Percentiles rank a stretch among this genome's conserved stretches.
phyloP scores from a whole-genome alignment of 495 filamentous ascomycete genomes.

The Penicillium salamii region DNA sequence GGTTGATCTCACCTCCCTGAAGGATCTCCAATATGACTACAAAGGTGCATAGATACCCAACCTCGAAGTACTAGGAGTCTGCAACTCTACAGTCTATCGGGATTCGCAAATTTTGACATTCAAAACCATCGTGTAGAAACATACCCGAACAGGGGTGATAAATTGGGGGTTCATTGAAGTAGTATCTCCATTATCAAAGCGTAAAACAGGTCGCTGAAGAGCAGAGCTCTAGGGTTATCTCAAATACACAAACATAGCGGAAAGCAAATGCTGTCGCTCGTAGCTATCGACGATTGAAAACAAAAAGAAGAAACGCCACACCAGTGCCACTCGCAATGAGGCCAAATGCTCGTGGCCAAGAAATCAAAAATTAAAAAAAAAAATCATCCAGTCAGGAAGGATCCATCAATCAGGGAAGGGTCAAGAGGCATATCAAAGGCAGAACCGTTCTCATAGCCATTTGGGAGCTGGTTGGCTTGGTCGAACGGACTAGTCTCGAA shows the following conservation, averaged over 20 bases:
- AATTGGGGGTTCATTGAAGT: conserved; percentile 1
- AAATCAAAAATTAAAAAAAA: no score
- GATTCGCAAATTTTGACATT: no score
- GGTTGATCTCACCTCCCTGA: conserved; percentile 44
- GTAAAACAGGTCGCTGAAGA: conserved; percentile 6
- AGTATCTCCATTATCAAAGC: conserved; percentile 9
- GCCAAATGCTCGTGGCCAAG: no score
- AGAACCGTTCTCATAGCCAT: no score
- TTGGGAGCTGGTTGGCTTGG: not conserved
- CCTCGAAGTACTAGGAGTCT: no score
- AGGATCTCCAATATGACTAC: conserved; percentile 49
- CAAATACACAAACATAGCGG: not conserved
- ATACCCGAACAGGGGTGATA: no score
- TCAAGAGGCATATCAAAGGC: conserved; percentile 54
- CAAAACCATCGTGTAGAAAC: no score
- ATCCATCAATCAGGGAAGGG: conserved; percentile 37
- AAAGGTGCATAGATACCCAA: conserved; percentile 47
- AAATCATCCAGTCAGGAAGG: no score
- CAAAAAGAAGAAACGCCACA: not conserved
- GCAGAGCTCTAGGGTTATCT: conserved; percentile 3
- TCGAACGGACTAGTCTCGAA: conserved; percentile 4
- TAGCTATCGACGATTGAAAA: no score
- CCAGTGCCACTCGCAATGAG: no score
- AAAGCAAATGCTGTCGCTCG: not conserved
- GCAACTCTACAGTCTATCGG: no score